A percentile compares a stretch with the other conserved stretches of the same genome.
phyloP scores from a whole-genome alignment of 1,284 basidiomycete genomes.

The Boletus albobrunnescens region DNA sequence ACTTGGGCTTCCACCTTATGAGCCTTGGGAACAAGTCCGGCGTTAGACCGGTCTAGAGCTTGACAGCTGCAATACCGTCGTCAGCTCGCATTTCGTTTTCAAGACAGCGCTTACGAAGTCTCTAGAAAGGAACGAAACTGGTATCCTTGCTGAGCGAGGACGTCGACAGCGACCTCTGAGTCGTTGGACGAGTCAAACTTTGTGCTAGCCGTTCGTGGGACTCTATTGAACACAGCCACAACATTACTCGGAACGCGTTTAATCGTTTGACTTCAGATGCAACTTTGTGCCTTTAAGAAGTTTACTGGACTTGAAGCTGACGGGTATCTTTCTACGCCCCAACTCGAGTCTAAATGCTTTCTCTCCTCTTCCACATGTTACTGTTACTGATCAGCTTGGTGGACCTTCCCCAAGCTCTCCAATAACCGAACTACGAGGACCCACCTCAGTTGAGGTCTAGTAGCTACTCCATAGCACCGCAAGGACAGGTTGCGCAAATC shows the following conservation, averaged over 20 bases:
- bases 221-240: not conserved
- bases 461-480: too few species aligned
- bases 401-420: not conserved
- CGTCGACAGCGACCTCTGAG: too few species aligned
- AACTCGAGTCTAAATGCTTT: too few species aligned
- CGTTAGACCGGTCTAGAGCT: conserved; percentile 11
- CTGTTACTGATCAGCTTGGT: too few species aligned
- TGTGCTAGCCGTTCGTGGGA: not conserved
- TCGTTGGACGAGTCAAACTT: not conserved
- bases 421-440: not conserved
- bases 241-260: too few species aligned
- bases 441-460: not conserved
- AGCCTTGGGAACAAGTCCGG: not conserved
- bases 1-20: not conserved
- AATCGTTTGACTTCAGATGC: too few species aligned
- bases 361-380: too few species aligned
- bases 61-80: conserved; percentile 8
- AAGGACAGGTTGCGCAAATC: too few species aligned
- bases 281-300: too few species aligned
- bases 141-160: too few species aligned
- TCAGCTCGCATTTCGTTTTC: conserved; percentile 5
- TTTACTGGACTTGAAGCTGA: too few species aligned
- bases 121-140: not conserved
- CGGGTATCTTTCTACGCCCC: too few species aligned
- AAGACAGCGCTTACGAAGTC: conserved; percentile 1